Conservation (phyloP, 2,329 filamentous ascomycete genomes). For the Sporothrix globosa region DNA sequence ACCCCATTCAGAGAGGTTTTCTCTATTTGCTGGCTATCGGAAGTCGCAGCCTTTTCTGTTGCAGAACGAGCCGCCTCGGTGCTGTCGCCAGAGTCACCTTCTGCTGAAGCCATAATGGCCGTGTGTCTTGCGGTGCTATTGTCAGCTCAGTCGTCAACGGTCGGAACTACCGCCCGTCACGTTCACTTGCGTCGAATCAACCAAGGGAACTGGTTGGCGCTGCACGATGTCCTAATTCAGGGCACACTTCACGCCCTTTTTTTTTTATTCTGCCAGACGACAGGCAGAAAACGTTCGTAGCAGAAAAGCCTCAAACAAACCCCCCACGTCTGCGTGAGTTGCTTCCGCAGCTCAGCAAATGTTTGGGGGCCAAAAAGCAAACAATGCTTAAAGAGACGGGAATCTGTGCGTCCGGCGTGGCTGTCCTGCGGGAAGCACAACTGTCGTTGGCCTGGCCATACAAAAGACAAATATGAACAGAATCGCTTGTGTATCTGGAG, state of each 20-base stretch:
- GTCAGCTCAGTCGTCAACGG: background rate
- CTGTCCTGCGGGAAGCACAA: conserved; percentile 8
- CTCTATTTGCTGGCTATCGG: background rate
- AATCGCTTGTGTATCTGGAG: background rate
- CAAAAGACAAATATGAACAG: background rate
- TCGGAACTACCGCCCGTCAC: background rate
- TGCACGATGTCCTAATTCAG: background rate
- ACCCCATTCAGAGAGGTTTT: background rate
- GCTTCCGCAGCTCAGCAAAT: background rate
- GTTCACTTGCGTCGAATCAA: background rate
- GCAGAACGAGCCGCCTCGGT: background rate
- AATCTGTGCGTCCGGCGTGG: background rate
- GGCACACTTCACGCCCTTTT: background rate
- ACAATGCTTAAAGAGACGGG: background rate
- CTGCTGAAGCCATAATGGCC: background rate
- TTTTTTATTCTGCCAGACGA: background rate
- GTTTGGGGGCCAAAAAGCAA: background rate
- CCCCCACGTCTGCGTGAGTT: conserved; percentile 8
- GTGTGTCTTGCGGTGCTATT: background rate
- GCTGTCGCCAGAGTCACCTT: background rate
- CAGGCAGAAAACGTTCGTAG: background rate
- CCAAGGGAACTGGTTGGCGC: background rate
- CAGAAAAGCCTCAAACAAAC: background rate
- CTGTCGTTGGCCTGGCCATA: conserved; percentile 7
- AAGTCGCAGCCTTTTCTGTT: background rate